Conservation (phyloP, 1,284 basidiomycete species). For the Thecaphora frezii region DNA sequence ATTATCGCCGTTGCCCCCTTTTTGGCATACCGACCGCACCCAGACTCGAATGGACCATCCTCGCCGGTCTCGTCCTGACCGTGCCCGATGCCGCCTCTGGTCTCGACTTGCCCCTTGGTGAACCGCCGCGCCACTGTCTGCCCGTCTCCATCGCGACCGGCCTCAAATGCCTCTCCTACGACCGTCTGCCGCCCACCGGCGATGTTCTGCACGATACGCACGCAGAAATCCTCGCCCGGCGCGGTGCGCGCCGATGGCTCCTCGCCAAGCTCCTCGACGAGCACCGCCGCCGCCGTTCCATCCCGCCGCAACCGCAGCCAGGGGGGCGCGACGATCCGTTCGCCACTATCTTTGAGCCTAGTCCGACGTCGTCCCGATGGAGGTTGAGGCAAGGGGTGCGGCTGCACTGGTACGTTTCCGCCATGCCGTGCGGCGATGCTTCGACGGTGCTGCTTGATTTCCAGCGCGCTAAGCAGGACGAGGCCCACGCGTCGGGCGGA, state of each 20-base stretch:
- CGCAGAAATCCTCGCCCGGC: slow-evolving; percentile 82
- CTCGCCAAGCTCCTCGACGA: slow-evolving; percentile 68
- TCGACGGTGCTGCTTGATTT: slow-evolving; percentile 21
- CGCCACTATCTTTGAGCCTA: slow-evolving; percentile 60
- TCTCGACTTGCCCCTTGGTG: not conserved
- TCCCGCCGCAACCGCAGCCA: not conserved
- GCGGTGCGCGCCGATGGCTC: slow-evolving; percentile 79
- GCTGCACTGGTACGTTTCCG: slow-evolving; percentile 79
- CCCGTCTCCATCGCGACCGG: slow-evolving; percentile 78
- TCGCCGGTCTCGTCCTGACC: slow-evolving; percentile 31
- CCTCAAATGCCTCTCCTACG: slow-evolving; percentile 78
- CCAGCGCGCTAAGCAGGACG: slow-evolving; percentile 25
- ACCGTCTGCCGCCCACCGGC: slow-evolving; percentile 69
- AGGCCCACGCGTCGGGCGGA: not conserved
- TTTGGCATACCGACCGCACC: not conserved
- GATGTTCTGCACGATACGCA: slow-evolving; percentile 85
- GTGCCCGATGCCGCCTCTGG: slow-evolving; percentile 1
- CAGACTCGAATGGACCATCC: slow-evolving; percentile 38
- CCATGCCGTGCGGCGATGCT: slow-evolving; percentile 70
- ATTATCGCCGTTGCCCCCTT: not conserved
- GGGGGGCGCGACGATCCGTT: slow-evolving; percentile 3
- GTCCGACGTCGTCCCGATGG: slow-evolving; percentile 61
- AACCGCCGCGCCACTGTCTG: slow-evolving; percentile 53
- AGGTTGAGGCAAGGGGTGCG: slow-evolving; percentile 64
- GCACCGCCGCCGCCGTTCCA: not conserved